Conservation (phyloP, 805 yeast species). For the Wickerhamiella spandovensis region DNA sequence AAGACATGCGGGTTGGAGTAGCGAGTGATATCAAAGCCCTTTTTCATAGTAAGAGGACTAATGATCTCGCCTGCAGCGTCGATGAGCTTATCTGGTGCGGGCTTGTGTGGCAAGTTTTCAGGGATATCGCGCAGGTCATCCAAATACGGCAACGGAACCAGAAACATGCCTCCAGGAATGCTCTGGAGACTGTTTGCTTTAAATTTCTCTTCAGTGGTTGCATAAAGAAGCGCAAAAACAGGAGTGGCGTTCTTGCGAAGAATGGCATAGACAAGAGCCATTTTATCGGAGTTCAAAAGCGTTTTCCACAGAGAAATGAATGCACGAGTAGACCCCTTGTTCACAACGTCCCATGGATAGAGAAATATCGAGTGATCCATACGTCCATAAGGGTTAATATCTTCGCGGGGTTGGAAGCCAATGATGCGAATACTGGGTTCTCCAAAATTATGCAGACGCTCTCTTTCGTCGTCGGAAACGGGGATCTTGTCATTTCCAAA, state of each 20-base stretch:
- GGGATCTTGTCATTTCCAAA: constrained; percentile 26
- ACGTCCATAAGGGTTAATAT: constrained; percentile 35
- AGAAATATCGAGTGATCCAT: constrained; percentile 46
- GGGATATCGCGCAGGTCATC: constrained; percentile 69
- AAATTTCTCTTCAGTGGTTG: constrained; percentile 24
- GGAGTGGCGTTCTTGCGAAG: constrained; percentile 43
- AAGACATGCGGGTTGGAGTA: constrained; percentile 22
- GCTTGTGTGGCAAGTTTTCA: constrained; percentile 14
- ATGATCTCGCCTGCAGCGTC: constrained; percentile 23
- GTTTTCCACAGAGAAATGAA: constrained; percentile 55
- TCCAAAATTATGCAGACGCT: not conserved
- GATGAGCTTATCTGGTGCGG: constrained; percentile 18
- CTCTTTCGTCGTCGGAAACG: constrained; percentile 1
- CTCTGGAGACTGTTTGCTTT: constrained; percentile 2
- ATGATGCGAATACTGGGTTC: constrained; percentile 46
- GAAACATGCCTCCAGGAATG: constrained; percentile 48
- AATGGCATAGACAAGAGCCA: constrained; percentile 66
- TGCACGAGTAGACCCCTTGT: constrained; percentile 50
- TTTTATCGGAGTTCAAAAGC: constrained; percentile 36
- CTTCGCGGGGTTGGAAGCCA: constrained; percentile 40
- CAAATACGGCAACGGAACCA: constrained; percentile 55
- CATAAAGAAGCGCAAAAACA: constrained; percentile 46
- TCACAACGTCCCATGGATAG: constrained; percentile 50
- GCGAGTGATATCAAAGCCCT: constrained; percentile 43
- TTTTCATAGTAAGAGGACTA: constrained; percentile 31